Evolutionary conservation across 1,284 basidiomycete species (phyloP).

Genomic region (Fomitopsis schrenkii): DNA sequence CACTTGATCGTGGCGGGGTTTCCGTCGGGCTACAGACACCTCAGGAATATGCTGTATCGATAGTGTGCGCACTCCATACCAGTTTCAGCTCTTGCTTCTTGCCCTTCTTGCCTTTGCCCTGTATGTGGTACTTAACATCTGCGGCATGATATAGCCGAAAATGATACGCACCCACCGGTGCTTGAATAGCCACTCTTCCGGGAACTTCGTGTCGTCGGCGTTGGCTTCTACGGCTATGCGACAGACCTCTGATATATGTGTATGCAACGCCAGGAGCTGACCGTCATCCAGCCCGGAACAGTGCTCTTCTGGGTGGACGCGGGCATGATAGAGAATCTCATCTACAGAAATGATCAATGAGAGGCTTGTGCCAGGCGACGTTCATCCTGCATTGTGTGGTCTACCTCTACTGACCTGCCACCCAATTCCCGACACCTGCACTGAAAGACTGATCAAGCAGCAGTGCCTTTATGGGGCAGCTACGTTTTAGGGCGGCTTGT

Average conservation of each 20-base stretch:
- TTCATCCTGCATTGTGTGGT: background rate
- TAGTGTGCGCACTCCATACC: background rate
- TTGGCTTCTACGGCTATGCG: conserved; percentile 64
- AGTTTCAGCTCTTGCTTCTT: conserved; percentile 45
- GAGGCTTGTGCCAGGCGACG: background rate
- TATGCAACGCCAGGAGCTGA: conserved; percentile 53
- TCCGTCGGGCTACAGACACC: conserved; percentile 55
- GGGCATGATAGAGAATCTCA: conserved; percentile 77
- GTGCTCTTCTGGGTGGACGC: conserved; percentile 73
- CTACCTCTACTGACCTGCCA: conserved; percentile 50
- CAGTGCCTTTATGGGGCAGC: conserved; percentile 75
- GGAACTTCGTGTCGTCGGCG: conserved; percentile 72
- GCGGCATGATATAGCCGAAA: background rate
- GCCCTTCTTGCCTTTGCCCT: conserved; percentile 12
- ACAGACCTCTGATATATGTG: conserved; percentile 57
- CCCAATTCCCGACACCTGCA: conserved; percentile 84
- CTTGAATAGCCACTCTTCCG: conserved; percentile 67
- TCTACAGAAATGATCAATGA: conserved; percentile 36
- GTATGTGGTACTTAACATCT: background rate
- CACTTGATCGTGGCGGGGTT: conserved; percentile 70
- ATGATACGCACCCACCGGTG: conserved; percentile 56
- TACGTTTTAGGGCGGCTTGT: conserved; percentile 46
- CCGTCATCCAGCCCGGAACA: conserved; percentile 51
- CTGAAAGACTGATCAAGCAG: conserved; percentile 81
- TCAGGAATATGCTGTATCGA: background rate